phyloP scores from a whole-genome alignment of 129 eudicot genomes.

The Rutidosis leptorrhynchoides region DNA sequence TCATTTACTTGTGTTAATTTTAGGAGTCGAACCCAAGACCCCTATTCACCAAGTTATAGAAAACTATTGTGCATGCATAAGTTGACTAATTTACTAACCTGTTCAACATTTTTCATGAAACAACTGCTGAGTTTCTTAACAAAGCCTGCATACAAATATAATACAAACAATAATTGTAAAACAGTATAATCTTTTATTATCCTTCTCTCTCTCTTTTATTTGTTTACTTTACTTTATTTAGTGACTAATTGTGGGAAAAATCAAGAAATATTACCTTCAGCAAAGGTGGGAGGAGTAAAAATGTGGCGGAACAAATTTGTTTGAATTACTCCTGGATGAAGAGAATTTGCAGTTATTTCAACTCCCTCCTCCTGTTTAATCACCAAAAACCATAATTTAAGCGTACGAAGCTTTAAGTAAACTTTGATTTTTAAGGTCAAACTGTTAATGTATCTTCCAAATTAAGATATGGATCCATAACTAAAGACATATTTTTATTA shows the following conservation, averaged over 20 bases:
- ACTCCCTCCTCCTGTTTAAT: conserved; percentile 54
- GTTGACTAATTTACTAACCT: conserved; percentile 42
- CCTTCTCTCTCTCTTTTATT: background rate
- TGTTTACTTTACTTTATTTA: background rate
- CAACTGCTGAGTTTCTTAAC: conserved; percentile 43
- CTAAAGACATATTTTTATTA: background rate
- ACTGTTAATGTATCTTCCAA: background rate
- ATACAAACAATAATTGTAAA: background rate
- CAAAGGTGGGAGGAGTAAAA: conserved; percentile 35
- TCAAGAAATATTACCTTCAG: conserved; percentile 44
- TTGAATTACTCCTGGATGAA: conserved; percentile 77
- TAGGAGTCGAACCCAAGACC: background rate
- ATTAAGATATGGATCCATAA: conserved; percentile 2
- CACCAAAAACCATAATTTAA: conserved; percentile 9
- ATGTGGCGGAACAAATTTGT: conserved; percentile 77
- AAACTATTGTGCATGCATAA: background rate
- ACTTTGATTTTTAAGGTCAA: conserved; percentile 8
- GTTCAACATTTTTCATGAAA: conserved; percentile 63
- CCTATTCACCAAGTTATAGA: background rate
- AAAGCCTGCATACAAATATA: conserved; percentile 46
- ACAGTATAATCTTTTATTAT: background rate
- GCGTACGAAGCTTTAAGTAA: background rate
- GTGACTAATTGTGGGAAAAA: background rate
- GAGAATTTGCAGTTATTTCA: conserved; percentile 82
- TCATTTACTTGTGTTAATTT: background rate